Evolutionary conservation across 2,329 filamentous ascomycete species (phyloP).

Genomic region (Myrmaecium sp.): DNA sequence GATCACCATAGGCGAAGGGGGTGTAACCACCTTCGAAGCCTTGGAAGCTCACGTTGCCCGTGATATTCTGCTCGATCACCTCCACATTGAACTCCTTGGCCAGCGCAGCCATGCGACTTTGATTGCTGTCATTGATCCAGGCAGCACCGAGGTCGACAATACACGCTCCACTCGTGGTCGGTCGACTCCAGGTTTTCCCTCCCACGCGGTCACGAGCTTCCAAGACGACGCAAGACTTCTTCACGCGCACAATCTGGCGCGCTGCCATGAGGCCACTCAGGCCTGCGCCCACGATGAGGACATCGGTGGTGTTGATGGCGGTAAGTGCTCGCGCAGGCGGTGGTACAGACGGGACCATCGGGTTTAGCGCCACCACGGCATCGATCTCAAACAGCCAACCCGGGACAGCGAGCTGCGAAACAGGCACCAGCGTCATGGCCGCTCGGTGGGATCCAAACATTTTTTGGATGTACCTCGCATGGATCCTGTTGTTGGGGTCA

Average conservation of each 20-base stretch:
- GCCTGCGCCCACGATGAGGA: constrained; percentile 30
- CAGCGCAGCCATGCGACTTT: constrained; percentile 28
- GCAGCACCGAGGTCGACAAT: constrained; percentile 37
- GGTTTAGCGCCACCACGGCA: constrained; percentile 21
- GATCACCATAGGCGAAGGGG: too few species aligned
- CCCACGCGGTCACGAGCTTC: constrained; percentile 35
- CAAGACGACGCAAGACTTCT: constrained; percentile 24
- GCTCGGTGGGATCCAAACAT: constrained; percentile 25
- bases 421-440: constrained; percentile 26
- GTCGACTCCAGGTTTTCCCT: constrained; percentile 32
- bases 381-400: constrained; percentile 29
- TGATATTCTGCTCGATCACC: constrained; percentile 31
- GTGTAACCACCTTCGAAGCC: too few species aligned
- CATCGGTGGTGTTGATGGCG: background rate
- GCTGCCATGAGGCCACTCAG: constrained; percentile 12
- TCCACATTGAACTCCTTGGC: constrained; percentile 25
- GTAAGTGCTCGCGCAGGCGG: background rate
- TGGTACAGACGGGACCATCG: too few species aligned
- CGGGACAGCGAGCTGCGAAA: constrained; percentile 22
- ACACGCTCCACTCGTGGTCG: constrained; percentile 16
- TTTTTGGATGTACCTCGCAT: constrained; percentile 21
- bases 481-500: constrained; percentile 18
- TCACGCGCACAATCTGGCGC: constrained; percentile 21
- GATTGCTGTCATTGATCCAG: constrained; percentile 42
- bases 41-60: too few species aligned